Percentiles rank a stretch among this genome's conserved stretches.
Evolutionary conservation across 2,329 filamentous ascomycete genomes (phyloP).

Genomic region (Sarocladium brachiariae): DNA sequence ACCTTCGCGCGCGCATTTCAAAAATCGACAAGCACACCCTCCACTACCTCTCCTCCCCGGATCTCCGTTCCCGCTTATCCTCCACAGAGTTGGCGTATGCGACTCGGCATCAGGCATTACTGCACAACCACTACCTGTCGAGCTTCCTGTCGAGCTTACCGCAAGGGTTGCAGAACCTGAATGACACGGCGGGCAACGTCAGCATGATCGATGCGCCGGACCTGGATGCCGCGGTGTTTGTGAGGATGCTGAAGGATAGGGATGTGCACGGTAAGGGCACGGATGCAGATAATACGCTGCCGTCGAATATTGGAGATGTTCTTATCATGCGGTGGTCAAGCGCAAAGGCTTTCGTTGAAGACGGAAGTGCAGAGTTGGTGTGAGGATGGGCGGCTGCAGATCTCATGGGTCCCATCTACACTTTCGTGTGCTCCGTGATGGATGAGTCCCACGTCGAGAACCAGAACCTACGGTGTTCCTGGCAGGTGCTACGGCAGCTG

Average conservation of each 20-base stretch:
- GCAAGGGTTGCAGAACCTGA: conserved; percentile 68
- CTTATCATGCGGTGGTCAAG: conserved; percentile 69
- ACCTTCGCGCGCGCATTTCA: conserved; percentile 75
- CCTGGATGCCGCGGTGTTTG: conserved; percentile 75
- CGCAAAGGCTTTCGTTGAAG: conserved; percentile 53
- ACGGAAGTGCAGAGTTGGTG: conserved; percentile 51
- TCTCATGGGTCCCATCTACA: background rate
- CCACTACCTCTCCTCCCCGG: conserved; percentile 58
- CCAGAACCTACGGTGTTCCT: no score
- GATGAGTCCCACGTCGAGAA: no score
- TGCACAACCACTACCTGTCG: conserved; percentile 76
- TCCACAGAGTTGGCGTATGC: conserved; percentile 75
- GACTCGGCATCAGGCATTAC: conserved; percentile 73
- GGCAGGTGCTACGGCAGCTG: no score
- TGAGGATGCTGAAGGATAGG: conserved; percentile 59
- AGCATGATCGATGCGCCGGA: conserved; percentile 92
- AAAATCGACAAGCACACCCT: conserved; percentile 81
- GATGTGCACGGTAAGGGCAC: conserved; percentile 55
- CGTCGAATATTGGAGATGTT: conserved; percentile 55
- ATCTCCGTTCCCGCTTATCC: conserved; percentile 59
- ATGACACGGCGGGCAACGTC: conserved; percentile 83
- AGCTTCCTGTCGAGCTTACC: conserved; percentile 85
- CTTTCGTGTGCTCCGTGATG: no score
- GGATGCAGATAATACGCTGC: conserved; percentile 54
- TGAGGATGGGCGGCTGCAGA: conserved; percentile 26